phyloP scores from a whole-genome alignment of 2,329 filamentous ascomycete species.

The Ophiocordyceps camponoti-leonardi region DNA sequence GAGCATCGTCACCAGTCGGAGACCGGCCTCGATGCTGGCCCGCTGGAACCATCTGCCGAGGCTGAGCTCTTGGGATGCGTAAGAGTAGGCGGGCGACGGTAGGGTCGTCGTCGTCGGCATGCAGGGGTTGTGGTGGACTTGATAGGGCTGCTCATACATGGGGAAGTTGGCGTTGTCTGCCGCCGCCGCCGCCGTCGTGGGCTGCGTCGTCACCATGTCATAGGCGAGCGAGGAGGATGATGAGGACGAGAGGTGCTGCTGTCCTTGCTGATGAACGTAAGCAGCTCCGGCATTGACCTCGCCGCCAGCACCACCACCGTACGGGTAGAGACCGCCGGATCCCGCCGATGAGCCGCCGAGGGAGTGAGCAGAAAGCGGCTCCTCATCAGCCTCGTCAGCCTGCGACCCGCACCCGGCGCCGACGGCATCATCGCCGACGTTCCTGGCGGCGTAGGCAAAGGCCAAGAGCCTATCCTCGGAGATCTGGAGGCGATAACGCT shows the following conservation, averaged over 20 bases:
- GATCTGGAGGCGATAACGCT: conserved; percentile 36
- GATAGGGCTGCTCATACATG: conserved; percentile 16
- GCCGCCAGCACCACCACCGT: not conserved
- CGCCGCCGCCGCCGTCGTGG: no score
- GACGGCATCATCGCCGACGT: conserved; percentile 21
- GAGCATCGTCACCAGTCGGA: conserved; percentile 34
- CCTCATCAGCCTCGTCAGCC: conserved; percentile 1
- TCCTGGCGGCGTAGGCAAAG: conserved; percentile 29
- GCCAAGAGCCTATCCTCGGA: conserved; percentile 36
- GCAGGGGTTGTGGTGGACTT: conserved; percentile 35
- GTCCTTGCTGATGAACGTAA: not conserved
- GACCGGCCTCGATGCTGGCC: conserved; percentile 43
- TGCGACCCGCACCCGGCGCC: conserved; percentile 4
- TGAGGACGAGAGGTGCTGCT: not conserved
- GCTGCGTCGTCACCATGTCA: conserved; percentile 32
- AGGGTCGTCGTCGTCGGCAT: no score
- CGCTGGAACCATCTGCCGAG: conserved; percentile 59
- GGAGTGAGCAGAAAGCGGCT: not conserved
- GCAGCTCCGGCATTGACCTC: no score
- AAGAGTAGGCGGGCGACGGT: no score
- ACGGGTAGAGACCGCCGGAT: not conserved
- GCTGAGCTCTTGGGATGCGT: conserved; percentile 46
- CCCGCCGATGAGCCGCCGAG: no score
- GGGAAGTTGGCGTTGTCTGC: conserved; percentile 39
- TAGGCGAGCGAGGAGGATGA: conserved; percentile 13